Base-by-base conservation (phyloP, 2,329 filamentous ascomycete species). In the Pseudopyrenochaeta lycopersici region DNA sequence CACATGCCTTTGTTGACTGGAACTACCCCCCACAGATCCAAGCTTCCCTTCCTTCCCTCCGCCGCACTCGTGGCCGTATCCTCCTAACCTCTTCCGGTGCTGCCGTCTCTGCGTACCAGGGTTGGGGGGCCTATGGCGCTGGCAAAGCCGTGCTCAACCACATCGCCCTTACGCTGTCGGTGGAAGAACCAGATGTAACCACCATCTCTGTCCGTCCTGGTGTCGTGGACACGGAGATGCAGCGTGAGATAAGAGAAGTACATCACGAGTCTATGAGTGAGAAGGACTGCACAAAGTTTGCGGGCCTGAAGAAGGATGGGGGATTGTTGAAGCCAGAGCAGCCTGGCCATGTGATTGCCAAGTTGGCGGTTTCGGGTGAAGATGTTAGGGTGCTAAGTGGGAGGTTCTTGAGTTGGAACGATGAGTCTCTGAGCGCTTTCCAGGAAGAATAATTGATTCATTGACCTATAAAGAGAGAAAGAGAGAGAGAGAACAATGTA, bases 171-270 rank as follows among this genome's bases (percentile, higher is more conserved):
- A 91, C 93, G 31, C 76, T 97, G 31, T 85, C 86, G 0, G 82
- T 83, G 1, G 93, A 97, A 71, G 93, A 97, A 74, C 87, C 89
- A 1, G 82, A 88, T 12, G 86, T 97, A 39, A 90, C 85, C 0
- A 88, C 86, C 11, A 77, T 97, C 0, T 82, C 90, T 0, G 80
- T 97, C 30, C 82, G 88, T 3, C 93, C 93, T 0, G 93, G 93
- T 2, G 86, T 90, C 40, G 89, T 96, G 7, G 90, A 97, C 70
- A 97, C 93, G 0, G 89, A 89, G 46, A 97, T 97, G 93, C 93
- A 97, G 74, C 83, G 83, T n/a, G 84, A 90, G 52, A 85, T 99
- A 52, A 82, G 95, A 45, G 88, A 92, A 41, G 84, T 87, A 52
- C 89, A 95, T 73, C 80, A 83, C 7, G 81, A 78, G 23, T 77